Evolutionary conservation across 139 green algal species (phyloP).

Genomic region (Dunaliella sp.): DNA sequence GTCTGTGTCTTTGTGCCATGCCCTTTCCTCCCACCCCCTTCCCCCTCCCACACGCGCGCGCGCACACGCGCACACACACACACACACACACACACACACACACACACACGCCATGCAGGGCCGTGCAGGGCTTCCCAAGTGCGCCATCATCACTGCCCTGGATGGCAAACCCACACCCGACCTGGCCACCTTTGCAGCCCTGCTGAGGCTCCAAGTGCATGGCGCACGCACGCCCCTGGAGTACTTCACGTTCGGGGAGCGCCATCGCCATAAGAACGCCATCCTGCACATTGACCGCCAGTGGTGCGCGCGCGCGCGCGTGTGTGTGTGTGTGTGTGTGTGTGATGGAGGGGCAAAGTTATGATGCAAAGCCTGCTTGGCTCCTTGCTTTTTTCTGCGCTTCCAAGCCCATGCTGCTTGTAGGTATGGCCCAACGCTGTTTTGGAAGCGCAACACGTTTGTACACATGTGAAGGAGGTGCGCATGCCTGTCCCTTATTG

Average conservation of each 20-base stretch:
- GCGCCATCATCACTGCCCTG: slow-evolving; percentile 77
- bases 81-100: too few relatives aligned
- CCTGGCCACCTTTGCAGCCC: slow-evolving; percentile 46
- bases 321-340: too few relatives aligned
- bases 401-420: background rate
- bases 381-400: too few relatives aligned
- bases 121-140: slow-evolving; percentile 66
- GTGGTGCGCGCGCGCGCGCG: slow-evolving; percentile 69
- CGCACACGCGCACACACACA: too few relatives aligned
- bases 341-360: too few relatives aligned
- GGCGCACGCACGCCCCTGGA: slow-evolving; percentile 69
- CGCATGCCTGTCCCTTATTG: too few relatives aligned
- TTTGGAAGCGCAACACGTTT: slow-evolving; percentile 75
- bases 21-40: background rate
- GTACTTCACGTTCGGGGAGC: slow-evolving; percentile 69
- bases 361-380: too few relatives aligned
- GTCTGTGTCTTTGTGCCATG: too few relatives aligned
- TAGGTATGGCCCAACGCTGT: slow-evolving; percentile 72
- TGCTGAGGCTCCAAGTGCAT: slow-evolving; percentile 46
- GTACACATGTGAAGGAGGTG: too few relatives aligned
- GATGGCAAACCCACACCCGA: slow-evolving; percentile 61
- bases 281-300: slow-evolving; percentile 65
- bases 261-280: slow-evolving; percentile 56
- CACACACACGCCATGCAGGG: slow-evolving; percentile 37
- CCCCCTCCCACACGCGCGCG: too few relatives aligned